Base-by-base conservation (phyloP, 2,329 filamentous ascomycete genomes). In the Xylariaceae sp. region DNA sequence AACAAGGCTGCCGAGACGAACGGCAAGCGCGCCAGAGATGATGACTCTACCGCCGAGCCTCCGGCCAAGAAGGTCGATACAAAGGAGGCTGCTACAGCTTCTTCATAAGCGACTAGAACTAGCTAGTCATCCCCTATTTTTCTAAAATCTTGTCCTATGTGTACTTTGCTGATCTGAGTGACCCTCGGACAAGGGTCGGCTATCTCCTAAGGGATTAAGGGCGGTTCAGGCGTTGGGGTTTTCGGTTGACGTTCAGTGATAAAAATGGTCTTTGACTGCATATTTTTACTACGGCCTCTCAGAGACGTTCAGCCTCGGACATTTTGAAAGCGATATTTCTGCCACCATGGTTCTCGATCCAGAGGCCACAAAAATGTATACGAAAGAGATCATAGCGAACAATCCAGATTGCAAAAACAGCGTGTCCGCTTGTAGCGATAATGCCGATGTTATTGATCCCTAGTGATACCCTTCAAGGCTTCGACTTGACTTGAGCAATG, bases 11-110 rank as follows among this genome's bases (percentile, higher is more conserved):
- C 66, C 39, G 65, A 69, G 30, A 58, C 70, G 56, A 81, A 78
- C 65, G 76, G 75, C 70, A 86, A 86, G 77, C 82, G 83, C 57
- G 64, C 75, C 37, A 80, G 82, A 56, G 82, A 85, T 8, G 81
- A 83, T 7, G 81, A 81, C 35, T 71, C 67, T 35, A 66, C 70
- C 3, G 74, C 70, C n/a, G 77, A 77, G 59, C 81, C 78, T 35
- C 75, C 82, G 2, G 78, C 82, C 17, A 88, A 88, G 79, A 88
- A 87, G 76, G 78, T 85, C 47, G 82, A 87, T 64, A 74, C 70
- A 69, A 83, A 83, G 75, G 70, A 75, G 51, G 72, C 65, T 37
- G 66, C 62, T 44, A 63, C 66, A 15, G 64, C 66, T 48, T 61
- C 64, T 34, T 60, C 67, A 34, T 69, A 55, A 66, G 42, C 42